Percentiles rank a stretch among this genome's conserved stretches.
Evolutionary conservation across 108 stramenopile species (phyloP).

Genomic region (Aureococcus anophagefferens): DNA sequence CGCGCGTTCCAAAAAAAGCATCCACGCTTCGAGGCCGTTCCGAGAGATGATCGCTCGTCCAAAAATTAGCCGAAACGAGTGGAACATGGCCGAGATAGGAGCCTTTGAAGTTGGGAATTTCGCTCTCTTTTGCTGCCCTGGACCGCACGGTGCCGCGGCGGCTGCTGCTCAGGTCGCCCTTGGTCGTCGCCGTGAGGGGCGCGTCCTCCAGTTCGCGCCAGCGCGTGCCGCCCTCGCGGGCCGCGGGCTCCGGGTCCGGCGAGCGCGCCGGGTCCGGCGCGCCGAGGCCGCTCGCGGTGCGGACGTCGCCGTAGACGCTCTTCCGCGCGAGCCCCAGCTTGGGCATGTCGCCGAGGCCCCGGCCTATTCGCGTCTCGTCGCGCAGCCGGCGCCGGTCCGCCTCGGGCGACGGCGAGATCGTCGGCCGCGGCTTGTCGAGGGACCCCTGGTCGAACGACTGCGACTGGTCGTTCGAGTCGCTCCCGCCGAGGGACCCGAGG

Average conservation of each 20-base stretch:
- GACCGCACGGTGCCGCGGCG: too few relatives aligned
- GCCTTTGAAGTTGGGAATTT: too few relatives aligned
- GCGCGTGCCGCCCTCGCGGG: neutral
- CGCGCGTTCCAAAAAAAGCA: too few relatives aligned
- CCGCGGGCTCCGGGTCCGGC: neutral
- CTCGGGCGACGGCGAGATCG: neutral
- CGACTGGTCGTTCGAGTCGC: neutral
- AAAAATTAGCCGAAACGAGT: too few relatives aligned
- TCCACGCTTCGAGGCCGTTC: too few relatives aligned
- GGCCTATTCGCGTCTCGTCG: neutral
- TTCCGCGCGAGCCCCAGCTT: neutral
- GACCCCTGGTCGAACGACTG: neutral
- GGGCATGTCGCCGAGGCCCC: too few relatives aligned
- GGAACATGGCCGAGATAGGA: too few relatives aligned
- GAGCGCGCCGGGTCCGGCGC: neutral
- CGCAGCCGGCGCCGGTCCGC: neutral
- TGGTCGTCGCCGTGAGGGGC: neutral
- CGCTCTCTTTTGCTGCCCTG: too few relatives aligned
- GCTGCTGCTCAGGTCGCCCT: neutral
- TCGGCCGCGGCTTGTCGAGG: neutral
- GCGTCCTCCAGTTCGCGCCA: neutral
- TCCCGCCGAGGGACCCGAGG: too few relatives aligned
- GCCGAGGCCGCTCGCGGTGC: neutral
- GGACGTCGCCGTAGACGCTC: neutral
- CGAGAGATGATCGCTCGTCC: too few relatives aligned